Base-by-base conservation (phyloP, 2,329 filamentous ascomycete species). In the Penicillium crustosum region DNA sequence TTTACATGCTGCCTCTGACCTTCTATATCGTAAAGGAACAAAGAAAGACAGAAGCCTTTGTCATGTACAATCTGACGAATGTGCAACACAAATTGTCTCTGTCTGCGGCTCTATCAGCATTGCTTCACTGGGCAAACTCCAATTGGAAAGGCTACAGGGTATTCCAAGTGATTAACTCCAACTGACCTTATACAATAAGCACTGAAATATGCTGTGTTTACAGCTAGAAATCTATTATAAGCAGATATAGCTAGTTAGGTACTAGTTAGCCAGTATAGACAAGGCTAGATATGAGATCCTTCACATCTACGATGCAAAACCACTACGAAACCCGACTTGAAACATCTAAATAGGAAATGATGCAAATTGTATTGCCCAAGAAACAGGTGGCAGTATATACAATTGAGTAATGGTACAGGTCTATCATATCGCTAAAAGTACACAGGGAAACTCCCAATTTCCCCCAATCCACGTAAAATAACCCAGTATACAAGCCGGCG, bases 381-480 rank as follows among this genome's bases (percentile, higher is more conserved):
- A 55, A 35, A 51, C 19, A 41, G 25, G 36, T 48, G 52, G 59
- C 42, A 42, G 45, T 64, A 63, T 65, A 57, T 62, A 62, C 53
- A 33, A 54, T 59, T 62, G 49, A 52, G 45, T 72, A 66, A 68
- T 70, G 64, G 60, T 72, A 73, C 71, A 72, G 59, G 61, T 67
- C 67, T 69, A 67, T 69, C 64, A 53, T 70, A 59, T 68, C 66
- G 64, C 63, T 73, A 70, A 70, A 66, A 65, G 53, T 70, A 72
- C 66, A 68, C 33, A 59, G 61, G 59, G 53, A 48, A 44, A 42
- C 17, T 21, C 38, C 44, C 23, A 41, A 25, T 41, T 42, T 29
- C 21, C 39, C 35, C 39, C 44, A 44, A 49, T 44, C 47, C 23
- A 39, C 51, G 23, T 31, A 39, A 35, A 55, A 53, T 35, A 29